Conservation (phyloP, 192 early-diverging fungal species). For the Chytriomyces sp. region DNA sequence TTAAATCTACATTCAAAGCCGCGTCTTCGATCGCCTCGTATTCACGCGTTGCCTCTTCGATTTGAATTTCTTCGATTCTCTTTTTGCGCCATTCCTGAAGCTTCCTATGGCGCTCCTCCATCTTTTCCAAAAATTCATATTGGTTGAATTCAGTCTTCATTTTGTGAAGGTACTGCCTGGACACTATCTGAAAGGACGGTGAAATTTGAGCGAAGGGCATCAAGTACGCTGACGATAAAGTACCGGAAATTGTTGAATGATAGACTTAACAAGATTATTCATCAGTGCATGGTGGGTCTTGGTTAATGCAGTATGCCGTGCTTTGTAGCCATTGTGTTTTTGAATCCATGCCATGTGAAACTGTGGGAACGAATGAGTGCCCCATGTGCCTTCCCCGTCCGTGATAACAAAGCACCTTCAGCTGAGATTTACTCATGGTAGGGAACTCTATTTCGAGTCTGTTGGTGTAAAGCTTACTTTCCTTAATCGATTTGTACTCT, state of each 20-base stretch:
- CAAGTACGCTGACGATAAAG: not conserved
- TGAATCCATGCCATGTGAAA: constrained; percentile 13
- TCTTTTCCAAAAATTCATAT: not conserved
- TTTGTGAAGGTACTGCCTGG: constrained; percentile 12
- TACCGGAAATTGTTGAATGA: constrained; percentile 16
- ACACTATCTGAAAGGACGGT: constrained; percentile 4
- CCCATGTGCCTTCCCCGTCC: not conserved
- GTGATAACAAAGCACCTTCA: not conserved
- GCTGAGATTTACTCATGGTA: not conserved
- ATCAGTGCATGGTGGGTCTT: constrained; percentile 9
- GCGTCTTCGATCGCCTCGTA: not conserved
- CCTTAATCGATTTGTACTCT: constrained; percentile 8
- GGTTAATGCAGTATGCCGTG: constrained; percentile 1
- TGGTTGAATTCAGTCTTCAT: not conserved
- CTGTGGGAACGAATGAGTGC: not conserved
- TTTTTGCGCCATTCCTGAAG: constrained; percentile 6
- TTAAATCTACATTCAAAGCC: not conserved
- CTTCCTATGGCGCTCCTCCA: constrained; percentile 14
- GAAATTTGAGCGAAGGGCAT: not conserved
- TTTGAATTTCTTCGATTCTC: constrained; percentile 15
- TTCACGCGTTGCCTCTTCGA: constrained; percentile 17
- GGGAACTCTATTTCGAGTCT: constrained; percentile 24
- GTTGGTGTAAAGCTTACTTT: constrained; percentile 1
- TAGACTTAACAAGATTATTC: not conserved
- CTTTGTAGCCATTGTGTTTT: constrained; percentile 13